Evolutionary conservation across 192 early-diverging fungal species (phyloP), one percentile per base, ranked within the genome.

Genomic region (Backusella tarrabulga): DNA sequence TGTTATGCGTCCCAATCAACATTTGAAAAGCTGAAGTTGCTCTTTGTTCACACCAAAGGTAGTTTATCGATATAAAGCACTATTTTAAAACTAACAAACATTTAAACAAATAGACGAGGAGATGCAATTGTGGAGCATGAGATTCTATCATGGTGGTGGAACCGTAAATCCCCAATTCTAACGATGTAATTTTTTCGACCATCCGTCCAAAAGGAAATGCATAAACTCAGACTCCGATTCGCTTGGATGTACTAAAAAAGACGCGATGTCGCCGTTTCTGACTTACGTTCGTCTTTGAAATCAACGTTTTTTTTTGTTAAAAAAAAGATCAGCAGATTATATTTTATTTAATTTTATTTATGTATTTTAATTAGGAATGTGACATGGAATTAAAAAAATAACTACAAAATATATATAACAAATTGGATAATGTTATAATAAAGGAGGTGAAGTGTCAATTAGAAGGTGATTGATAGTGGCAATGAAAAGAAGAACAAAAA

Each of bases 321-420:
- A 11, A 56, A 56, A 56, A 56, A 21, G 54, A 56, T 56, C 54
- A 56, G 54, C 54, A 26, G 6, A 56, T 56, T 56, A 56, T 42
- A 19, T 60, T 54, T 60, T 60, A 60, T 60, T 60, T 60, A 60
- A 60, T 60, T 60, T 60, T 60, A 60, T 60, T 60, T 60, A 63
- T 63, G 56, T 23, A 32, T 63, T 63, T 63, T 63, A 63, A 63
- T 63, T 23, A 63, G 23, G 23, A 63, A 19, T 63, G 4, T 29
- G 56, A 21, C 23, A 8, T 54, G 6, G 56, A 23, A 21, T 21
- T 8, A n/a, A 8, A 54, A 54, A 54, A 54, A 54, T 54, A 63
- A 63, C 56, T 63, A 63, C 56, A 29, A 63, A 29, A 60, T 60
- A 26, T 11, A 12, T 32, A 40, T 54, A 54, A 21, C 52, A 54